Base-by-base conservation (phyloP, 495 filamentous ascomycete genomes). In the Penicillium salamii region DNA sequence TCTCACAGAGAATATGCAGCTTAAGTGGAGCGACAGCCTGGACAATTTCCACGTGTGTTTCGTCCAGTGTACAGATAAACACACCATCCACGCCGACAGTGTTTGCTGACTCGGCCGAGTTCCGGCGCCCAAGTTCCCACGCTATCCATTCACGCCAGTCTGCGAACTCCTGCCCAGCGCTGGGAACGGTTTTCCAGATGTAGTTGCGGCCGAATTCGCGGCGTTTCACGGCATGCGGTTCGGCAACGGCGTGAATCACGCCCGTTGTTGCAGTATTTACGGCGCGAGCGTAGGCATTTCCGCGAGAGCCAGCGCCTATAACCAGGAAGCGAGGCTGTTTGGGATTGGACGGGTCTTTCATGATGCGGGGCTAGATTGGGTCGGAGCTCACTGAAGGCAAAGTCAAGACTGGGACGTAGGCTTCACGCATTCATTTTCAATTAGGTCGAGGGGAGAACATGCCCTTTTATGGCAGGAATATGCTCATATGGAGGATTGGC, bases 1-100 rank as follows among this genome's bases (percentile, higher is more conserved):
- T 98, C 73, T 98, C 95, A 72, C 90, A 92, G 71, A 97, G 86
- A 45, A 97, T 83, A 63, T 96, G 90, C 20, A 93, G 66, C 5
- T 78, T 72, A 0, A 95, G 72, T 2, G 78, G 76, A 2, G 85
- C 83, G 24, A 95, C 72, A 0, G 78, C 85, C 12, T 79, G 67
- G 18, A 93, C 77, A n/a, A 92, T 83, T 44, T 88, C 88, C 5
- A 79, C 79, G 65, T 98, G 93, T 55, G 85, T 84, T 63, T 95
- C 87, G 65, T 98, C 93, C 18, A 90, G 75, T 1, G 91, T 89
- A 62, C 91, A 96, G 33, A 98, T 79, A 55, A 96, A 90, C 21
- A 86, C 83, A 0, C 86, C 92, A 64, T 96, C 89, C 1, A 96
- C 66, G 3, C 69, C 65, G 2, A 39, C 35, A 4, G 54, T 26